These are phyloP conservation scores for Fibroporia radiculosa DNA, from an alignment of 768 basidiomycete genomes.

Conservation along the genomic window DNA sequence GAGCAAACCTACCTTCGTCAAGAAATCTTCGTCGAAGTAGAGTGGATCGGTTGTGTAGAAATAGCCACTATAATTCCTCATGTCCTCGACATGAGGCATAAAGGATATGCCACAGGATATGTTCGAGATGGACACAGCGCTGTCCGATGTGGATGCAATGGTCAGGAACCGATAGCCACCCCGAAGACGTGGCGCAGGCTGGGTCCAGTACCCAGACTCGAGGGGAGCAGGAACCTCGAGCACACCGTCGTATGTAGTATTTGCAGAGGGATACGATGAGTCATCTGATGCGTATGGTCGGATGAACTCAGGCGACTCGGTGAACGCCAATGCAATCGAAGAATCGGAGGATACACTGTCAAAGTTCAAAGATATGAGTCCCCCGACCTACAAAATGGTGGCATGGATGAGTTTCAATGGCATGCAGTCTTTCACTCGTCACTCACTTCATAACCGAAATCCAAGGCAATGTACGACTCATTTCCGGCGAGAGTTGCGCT, in stretches of 20 bases:
- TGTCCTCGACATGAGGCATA: constrained; percentile 42
- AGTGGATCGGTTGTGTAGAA: constrained; percentile 40
- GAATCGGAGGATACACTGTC: constrained; percentile 25
- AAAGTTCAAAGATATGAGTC: constrained; percentile 42
- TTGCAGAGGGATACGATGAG: constrained; percentile 25
- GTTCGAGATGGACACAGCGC: constrained; percentile 36
- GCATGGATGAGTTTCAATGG: background rate
- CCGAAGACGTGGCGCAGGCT: constrained; percentile 35
- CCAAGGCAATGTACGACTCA: constrained; percentile 42
- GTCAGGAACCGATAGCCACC: constrained; percentile 52
- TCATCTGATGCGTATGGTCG: constrained; percentile 46
- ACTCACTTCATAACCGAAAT: constrained; percentile 47
- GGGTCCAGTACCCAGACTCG: constrained; percentile 36
- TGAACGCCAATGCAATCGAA: constrained; percentile 44
- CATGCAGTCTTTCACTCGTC: background rate
- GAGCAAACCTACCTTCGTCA: constrained; percentile 33
- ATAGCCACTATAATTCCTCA: constrained; percentile 44
- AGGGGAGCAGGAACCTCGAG: constrained; percentile 33
- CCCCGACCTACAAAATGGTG: constrained; percentile 38
- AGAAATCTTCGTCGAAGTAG: constrained; percentile 38
- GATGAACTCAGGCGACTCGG: constrained; percentile 50
- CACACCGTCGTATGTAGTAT: constrained; percentile 39
- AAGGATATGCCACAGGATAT: constrained; percentile 45
- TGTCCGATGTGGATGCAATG: constrained; percentile 29
- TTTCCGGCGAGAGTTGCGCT: constrained; percentile 30